These are phyloP conservation scores for Tetracladium setigerum DNA, from an alignment of 495 filamentous ascomycete species.

Conservation along the genomic window DNA sequence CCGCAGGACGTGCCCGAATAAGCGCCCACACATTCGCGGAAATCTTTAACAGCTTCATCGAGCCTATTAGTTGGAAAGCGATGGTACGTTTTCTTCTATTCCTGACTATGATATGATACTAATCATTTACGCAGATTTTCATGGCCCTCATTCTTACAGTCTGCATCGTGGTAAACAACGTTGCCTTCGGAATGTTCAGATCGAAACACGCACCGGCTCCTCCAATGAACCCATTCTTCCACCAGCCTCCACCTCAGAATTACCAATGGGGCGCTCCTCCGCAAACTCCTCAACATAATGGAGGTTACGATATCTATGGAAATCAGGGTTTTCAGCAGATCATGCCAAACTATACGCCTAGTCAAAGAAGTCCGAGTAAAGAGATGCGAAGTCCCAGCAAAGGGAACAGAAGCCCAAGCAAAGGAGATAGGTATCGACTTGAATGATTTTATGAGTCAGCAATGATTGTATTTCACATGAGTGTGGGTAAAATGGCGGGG, in stretches of 20 bases:
- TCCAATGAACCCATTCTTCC: slow-evolving; percentile 15
- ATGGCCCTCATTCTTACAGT: slow-evolving; percentile 47
- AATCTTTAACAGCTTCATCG: slow-evolving; percentile 67
- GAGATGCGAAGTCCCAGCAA: slow-evolving; percentile 17
- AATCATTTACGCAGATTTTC: slow-evolving; percentile 32
- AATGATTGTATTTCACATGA: too few species aligned
- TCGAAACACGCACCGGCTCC: slow-evolving; percentile 24
- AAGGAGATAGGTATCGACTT: slow-evolving; percentile 3
- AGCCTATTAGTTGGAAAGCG: slow-evolving; percentile 66
- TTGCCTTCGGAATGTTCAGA: slow-evolving; percentile 43
- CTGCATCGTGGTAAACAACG: slow-evolving; percentile 46
- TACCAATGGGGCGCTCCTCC: slow-evolving; percentile 18
- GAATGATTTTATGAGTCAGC: too few species aligned
- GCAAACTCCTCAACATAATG: slow-evolving; percentile 10
- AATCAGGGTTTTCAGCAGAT: slow-evolving; percentile 12
- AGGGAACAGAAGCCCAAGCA: slow-evolving; percentile 15
- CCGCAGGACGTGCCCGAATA: slow-evolving; percentile 58
- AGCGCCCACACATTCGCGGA: slow-evolving; percentile 73
- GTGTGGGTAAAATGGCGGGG: too few species aligned
- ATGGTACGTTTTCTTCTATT: slow-evolving; percentile 41
- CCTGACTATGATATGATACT: not conserved
- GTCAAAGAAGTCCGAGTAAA: slow-evolving; percentile 21
- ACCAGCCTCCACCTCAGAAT: slow-evolving; percentile 6
- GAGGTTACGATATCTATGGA: slow-evolving; percentile 9
- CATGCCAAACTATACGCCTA: slow-evolving; percentile 20